These are phyloP conservation scores for Venturia nashicola DNA, from an alignment of 2,329 filamentous ascomycete species.

Conservation along the genomic window DNA sequence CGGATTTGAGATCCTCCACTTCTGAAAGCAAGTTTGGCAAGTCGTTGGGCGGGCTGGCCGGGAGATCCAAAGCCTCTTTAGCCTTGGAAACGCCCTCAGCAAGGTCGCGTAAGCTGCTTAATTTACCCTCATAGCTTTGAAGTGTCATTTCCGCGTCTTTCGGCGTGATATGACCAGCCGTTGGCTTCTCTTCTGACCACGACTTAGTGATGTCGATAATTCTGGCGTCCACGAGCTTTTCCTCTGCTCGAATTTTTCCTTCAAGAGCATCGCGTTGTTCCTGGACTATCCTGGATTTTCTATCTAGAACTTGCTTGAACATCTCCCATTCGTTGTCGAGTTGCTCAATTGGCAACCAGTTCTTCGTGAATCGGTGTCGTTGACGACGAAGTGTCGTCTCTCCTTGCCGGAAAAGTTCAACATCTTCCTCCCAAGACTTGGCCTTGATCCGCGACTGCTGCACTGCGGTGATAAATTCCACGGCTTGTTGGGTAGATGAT, in stretches of 20 bases:
- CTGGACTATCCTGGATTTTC: conserved; percentile 89
- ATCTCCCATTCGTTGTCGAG: conserved; percentile 94
- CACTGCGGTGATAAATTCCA: conserved; percentile 96
- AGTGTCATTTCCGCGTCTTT: conserved; percentile 78
- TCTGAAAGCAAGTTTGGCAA: conserved; percentile 83
- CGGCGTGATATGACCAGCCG: conserved; percentile 85
- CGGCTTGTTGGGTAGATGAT: conserved; percentile 89
- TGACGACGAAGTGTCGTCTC: conserved; percentile 85
- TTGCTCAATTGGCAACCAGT: conserved; percentile 94
- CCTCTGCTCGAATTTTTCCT: conserved; percentile 89
- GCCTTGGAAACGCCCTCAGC: conserved; percentile 90
- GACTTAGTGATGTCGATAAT: conserved; percentile 72
- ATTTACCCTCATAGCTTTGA: conserved; percentile 67
- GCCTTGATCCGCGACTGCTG: conserved; percentile 93
- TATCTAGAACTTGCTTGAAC: conserved; percentile 78
- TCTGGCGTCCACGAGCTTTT: conserved; percentile 79
- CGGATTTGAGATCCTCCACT: conserved; percentile 96
- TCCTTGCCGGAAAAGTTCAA: conserved; percentile 90
- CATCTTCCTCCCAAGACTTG: conserved; percentile 86
- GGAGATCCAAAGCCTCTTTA: conserved; percentile 89
- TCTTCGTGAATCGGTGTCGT: conserved; percentile 81
- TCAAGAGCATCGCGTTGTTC: conserved; percentile 92
- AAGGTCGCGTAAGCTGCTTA: conserved; percentile 76
- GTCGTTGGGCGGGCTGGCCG: conserved; percentile 66
- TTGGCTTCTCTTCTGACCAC: conserved; percentile 95